These are phyloP conservation scores for Sporothrix euskadiensis DNA, from an alignment of 2,329 filamentous ascomycete genomes.

Conservation along the genomic window DNA sequence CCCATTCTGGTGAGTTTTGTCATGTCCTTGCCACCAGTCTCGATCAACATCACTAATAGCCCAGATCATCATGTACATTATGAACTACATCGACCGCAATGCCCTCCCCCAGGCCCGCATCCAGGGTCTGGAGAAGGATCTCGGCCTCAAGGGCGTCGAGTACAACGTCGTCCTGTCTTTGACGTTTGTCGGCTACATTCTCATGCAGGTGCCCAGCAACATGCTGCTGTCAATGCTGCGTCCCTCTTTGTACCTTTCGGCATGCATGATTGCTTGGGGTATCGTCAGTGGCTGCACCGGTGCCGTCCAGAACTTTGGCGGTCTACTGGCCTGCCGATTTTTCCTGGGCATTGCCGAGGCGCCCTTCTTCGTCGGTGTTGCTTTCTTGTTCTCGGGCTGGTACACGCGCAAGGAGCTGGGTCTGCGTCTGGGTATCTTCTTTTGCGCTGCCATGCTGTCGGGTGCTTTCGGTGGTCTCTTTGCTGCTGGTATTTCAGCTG, in stretches of 20 bases:
- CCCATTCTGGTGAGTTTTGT: neutral
- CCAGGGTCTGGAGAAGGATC: conserved; percentile 47
- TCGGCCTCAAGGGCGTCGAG: conserved; percentile 44
- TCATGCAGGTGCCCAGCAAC: conserved; percentile 46
- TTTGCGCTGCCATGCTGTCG: conserved; percentile 61
- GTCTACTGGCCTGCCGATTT: conserved; percentile 25
- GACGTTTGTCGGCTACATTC: conserved; percentile 40
- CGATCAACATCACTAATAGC: neutral
- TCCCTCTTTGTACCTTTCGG: conserved; percentile 44
- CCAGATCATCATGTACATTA: conserved; percentile 56
- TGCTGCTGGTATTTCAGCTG: conserved; percentile 59
- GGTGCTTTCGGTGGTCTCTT: conserved; percentile 62
- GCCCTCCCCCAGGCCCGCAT: conserved; percentile 43
- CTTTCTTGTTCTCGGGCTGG: conserved; percentile 60
- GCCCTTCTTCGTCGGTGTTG: neutral
- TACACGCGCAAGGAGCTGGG: conserved; percentile 63
- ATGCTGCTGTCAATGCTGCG: conserved; percentile 48
- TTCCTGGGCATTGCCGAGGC: conserved; percentile 27
- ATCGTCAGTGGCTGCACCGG: conserved; percentile 34
- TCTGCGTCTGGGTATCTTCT: conserved; percentile 57
- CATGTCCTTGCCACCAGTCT: neutral
- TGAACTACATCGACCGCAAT: conserved; percentile 57
- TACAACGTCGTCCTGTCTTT: conserved; percentile 43
- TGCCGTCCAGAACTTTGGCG: conserved; percentile 28
- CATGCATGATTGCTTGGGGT: conserved; percentile 36